Percentiles rank a stretch among this genome's conserved stretches.
Conservation (phyloP, 352 stramenopile species). For the Phytophthora sojae region DNA sequence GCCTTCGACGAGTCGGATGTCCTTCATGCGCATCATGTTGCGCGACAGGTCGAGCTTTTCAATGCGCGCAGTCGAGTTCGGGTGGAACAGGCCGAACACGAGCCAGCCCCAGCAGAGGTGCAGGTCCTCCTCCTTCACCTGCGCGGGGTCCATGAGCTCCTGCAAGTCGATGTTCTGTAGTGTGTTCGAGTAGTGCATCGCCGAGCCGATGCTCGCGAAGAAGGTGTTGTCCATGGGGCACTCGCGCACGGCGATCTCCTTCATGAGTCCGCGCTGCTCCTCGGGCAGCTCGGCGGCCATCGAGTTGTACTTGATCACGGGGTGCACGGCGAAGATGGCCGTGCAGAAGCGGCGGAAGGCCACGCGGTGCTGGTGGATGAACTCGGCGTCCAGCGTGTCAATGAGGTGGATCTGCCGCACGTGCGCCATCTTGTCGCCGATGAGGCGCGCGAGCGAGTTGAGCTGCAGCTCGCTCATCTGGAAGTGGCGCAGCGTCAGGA, state of each 20-base stretch:
- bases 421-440: slow-evolving; percentile 52
- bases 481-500: slow-evolving; percentile 57
- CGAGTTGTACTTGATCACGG: slow-evolving; percentile 62
- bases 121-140: slow-evolving; percentile 50
- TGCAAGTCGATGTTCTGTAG: slow-evolving; percentile 60
- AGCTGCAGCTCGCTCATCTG: slow-evolving; percentile 55
- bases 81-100: slow-evolving; percentile 62
- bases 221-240: slow-evolving; percentile 63
- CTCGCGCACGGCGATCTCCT: slow-evolving; percentile 53
- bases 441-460: slow-evolving; percentile 48
- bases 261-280: slow-evolving; percentile 48
- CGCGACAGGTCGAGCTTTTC: slow-evolving; percentile 50
- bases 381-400: slow-evolving; percentile 52
- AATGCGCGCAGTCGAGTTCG: slow-evolving; percentile 59
- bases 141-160: slow-evolving; percentile 50
- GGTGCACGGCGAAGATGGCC: slow-evolving; percentile 53
- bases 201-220: slow-evolving; percentile 56
- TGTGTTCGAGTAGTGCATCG: slow-evolving; percentile 65
- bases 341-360: slow-evolving; percentile 59
- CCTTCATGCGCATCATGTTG: slow-evolving; percentile 69
- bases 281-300: slow-evolving; percentile 51
- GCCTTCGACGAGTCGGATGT: slow-evolving; percentile 56
- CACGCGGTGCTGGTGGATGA: slow-evolving; percentile 49
- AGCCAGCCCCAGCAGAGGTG: slow-evolving; percentile 63
- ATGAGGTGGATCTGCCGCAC: slow-evolving; percentile 57